Base-by-base conservation (phyloP, 805 yeast genomes). In the Cyberlindnera suaveolens region DNA sequence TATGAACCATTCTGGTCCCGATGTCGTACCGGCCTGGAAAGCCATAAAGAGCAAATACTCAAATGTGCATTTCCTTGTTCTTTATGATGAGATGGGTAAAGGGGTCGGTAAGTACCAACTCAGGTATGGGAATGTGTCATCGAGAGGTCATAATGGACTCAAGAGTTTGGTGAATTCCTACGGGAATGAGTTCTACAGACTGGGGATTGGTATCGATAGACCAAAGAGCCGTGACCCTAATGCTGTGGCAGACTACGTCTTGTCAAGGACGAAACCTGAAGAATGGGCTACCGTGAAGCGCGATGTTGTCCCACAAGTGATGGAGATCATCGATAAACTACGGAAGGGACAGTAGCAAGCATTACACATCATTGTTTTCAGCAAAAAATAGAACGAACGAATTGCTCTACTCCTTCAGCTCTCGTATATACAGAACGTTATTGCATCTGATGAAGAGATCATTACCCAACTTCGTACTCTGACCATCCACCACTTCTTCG, bases 391-490 rank as follows among this genome's bases (percentile, higher is more conserved):
- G 27, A 23, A 23, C 11, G 27, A 23, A 23, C 27, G 27, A 23
- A 10, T 23, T 23, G 14, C 10, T 18, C n/a, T 39, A 36, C 23
- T 46, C 54, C 7, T 46, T 44, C 6, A 54, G 15, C 37, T 57
- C 51, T 43, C 52, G 53, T 40, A 57, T 54, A 40, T 57, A 88
- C 37, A 90, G 69, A 1, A 90, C 96, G 52, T 91, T 90, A 60
- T 90, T 90, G 62, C 98, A 90, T 58, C 98, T 72, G 44, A 90
- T 82, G 57, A 91, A 84, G 18, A 91, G 68, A 53, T 90, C 96
- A 18, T 87, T 89, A 8, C 85, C 71, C 6, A 64, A 61, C 6
- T 80, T 77, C 39, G 75, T 74, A 23, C 68, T 63, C 39, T 66
- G 70, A 32, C 75, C 72, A 45, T 69, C 67, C 3, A 74, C 66